A percentile compares a stretch with the other conserved stretches of the same genome.
These are phyloP conservation scores for Pichia sp. DNA, from an alignment of 1,139 yeast species.

Conservation along the genomic window DNA sequence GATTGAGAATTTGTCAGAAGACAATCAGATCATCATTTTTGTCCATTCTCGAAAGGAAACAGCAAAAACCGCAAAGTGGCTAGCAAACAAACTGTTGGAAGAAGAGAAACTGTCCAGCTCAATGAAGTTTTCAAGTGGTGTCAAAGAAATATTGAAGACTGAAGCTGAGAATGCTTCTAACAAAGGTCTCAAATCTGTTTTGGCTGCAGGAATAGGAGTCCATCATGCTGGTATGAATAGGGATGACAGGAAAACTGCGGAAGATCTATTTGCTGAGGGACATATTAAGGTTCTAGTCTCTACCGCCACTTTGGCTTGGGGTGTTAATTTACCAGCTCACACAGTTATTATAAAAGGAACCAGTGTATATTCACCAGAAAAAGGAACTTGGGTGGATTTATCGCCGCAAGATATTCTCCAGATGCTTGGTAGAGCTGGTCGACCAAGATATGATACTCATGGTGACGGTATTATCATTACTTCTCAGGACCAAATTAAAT, in stretches of 20 bases:
- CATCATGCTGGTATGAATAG: slow-evolving; percentile 91
- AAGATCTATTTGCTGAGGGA: slow-evolving; percentile 86
- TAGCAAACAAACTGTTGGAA: slow-evolving; percentile 58
- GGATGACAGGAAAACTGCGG: slow-evolving; percentile 71
- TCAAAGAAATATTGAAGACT: slow-evolving; percentile 55
- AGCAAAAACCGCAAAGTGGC: slow-evolving; percentile 71
- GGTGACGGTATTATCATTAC: slow-evolving; percentile 97
- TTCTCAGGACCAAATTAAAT: slow-evolving; percentile 77
- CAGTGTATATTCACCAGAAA: slow-evolving; percentile 86
- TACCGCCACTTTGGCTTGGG: slow-evolving; percentile 98
- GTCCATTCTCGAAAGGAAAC: slow-evolving; percentile 96
- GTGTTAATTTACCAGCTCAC: slow-evolving; percentile 96
- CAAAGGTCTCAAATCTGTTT: slow-evolving; percentile 52
- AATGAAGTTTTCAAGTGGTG: slow-evolving; percentile 51
- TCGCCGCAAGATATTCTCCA: slow-evolving; percentile 93
- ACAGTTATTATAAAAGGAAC: slow-evolving; percentile 95
- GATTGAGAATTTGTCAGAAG: slow-evolving; percentile 54
- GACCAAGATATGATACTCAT: slow-evolving; percentile 87
- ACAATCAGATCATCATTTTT: slow-evolving; percentile 77
- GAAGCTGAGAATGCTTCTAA: slow-evolving; percentile 59
- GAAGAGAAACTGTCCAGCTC: slow-evolving; percentile 48
- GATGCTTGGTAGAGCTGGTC: slow-evolving; percentile 96
- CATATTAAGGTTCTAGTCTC: slow-evolving; percentile 77
- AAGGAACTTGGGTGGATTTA: slow-evolving; percentile 81
- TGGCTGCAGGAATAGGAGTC: slow-evolving; percentile 76